These are phyloP conservation scores for Pythium insidiosum DNA, from an alignment of 352 stramenopile species.

Conservation along the genomic window DNA sequence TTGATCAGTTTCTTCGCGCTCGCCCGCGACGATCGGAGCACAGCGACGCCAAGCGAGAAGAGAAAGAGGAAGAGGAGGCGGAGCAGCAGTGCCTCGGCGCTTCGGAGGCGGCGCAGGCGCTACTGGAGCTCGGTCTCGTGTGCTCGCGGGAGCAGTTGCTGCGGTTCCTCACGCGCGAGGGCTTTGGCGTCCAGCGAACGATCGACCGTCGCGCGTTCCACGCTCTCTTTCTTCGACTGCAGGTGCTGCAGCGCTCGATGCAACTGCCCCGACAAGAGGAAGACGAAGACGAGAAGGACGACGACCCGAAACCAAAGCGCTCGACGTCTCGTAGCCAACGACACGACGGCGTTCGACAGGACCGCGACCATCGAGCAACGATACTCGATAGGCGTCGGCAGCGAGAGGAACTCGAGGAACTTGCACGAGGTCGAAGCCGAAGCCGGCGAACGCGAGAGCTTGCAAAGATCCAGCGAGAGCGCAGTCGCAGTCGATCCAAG, in stretches of 20 bases:
- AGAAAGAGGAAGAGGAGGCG: conserved; percentile 8
- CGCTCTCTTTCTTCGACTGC: conserved; percentile 31
- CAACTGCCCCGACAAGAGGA: not conserved
- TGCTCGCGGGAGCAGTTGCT: conserved; percentile 57
- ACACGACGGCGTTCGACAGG: too few relatives aligned
- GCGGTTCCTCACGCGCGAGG: conserved; percentile 39
- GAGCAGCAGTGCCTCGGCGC: conserved; percentile 5
- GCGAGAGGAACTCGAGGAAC: too few relatives aligned
- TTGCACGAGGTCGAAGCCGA: too few relatives aligned
- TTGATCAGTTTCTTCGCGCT: conserved; percentile 10
- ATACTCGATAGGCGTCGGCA: too few relatives aligned
- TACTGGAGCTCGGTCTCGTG: conserved; percentile 54
- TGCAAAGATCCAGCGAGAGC: too few relatives aligned
- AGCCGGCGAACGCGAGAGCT: too few relatives aligned
- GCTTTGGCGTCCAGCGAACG: conserved; percentile 24
- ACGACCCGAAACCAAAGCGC: too few relatives aligned
- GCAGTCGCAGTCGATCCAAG: not conserved
- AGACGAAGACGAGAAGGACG: conserved; percentile 1
- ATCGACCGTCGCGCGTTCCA: conserved; percentile 25
- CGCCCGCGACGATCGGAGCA: conserved; percentile 4
- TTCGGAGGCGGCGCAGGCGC: conserved; percentile 53
- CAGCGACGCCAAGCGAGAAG: conserved; percentile 21
- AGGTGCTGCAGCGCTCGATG: conserved; percentile 21
- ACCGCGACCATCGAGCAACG: too few relatives aligned
- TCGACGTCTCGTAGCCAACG: too few relatives aligned